Conservation (phyloP, 139 green algal species). For the Picochlorum costavermella region DNA sequence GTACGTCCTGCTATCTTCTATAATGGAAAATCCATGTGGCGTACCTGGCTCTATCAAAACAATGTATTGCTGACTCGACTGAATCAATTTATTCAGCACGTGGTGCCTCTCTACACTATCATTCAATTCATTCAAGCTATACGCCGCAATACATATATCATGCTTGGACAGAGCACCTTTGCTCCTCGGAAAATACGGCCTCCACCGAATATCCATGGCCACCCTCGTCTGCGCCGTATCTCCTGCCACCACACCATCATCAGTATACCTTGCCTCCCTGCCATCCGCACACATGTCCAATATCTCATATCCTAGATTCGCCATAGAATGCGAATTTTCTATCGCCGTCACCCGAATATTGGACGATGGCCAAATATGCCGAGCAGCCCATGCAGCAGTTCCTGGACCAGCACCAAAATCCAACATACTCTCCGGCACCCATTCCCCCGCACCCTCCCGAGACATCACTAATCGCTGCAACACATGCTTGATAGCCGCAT, state of each 20-base stretch:
- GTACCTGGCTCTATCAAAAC: slow-evolving; percentile 75
- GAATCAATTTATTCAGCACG: slow-evolving; percentile 31
- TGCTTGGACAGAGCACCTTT: slow-evolving; percentile 7
- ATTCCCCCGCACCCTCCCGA: slow-evolving; percentile 17
- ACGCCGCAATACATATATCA: slow-evolving; percentile 55
- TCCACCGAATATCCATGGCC: background rate
- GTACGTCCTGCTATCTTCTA: slow-evolving; percentile 40
- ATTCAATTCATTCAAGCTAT: slow-evolving; percentile 50
- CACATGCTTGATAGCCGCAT: slow-evolving; percentile 28
- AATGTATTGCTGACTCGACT: slow-evolving; percentile 36
- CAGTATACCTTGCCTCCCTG: background rate
- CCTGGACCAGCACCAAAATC: slow-evolving; percentile 68
- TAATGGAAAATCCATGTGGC: slow-evolving; percentile 38
- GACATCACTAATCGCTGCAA: slow-evolving; percentile 27
- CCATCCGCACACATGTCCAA: background rate
- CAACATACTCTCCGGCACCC: slow-evolving; percentile 42
- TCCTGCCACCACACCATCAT: background rate
- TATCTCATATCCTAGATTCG: slow-evolving; percentile 36
- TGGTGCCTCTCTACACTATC: slow-evolving; percentile 21
- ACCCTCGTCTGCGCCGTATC: background rate
- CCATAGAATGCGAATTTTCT: slow-evolving; percentile 51
- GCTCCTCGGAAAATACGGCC: slow-evolving; percentile 1
- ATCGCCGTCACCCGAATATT: slow-evolving; percentile 36
- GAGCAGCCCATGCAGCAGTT: slow-evolving; percentile 62
- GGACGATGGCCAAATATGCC: background rate